phyloP scores from a whole-genome alignment of 2,329 filamentous ascomycete genomes.

The Lecanicillium sp. region DNA sequence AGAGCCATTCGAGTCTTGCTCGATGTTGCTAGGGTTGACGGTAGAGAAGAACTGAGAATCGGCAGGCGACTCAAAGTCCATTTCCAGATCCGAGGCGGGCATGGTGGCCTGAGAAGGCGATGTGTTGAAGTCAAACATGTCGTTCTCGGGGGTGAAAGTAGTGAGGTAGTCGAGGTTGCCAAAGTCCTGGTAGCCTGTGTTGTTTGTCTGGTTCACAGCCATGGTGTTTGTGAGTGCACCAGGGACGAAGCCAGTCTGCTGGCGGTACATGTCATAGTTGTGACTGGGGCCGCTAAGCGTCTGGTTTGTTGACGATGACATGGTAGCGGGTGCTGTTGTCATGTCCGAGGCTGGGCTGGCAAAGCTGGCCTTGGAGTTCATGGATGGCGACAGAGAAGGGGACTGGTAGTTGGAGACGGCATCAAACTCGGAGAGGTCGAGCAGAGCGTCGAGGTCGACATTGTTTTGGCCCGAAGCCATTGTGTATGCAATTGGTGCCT shows the following conservation, averaged over 20 bases:
- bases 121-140: slow-evolving; percentile 66
- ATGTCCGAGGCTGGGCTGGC: slow-evolving; percentile 42
- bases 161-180: slow-evolving; percentile 43
- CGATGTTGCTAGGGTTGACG: slow-evolving; percentile 67
- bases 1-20: slow-evolving; percentile 44
- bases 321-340: slow-evolving; percentile 43
- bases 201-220: slow-evolving; percentile 60
- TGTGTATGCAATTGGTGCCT: slow-evolving; percentile 11
- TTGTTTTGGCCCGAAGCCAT: slow-evolving; percentile 36
- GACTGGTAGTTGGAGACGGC: slow-evolving; percentile 47
- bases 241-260: slow-evolving; percentile 86
- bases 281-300: slow-evolving; percentile 77
- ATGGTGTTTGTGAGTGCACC: slow-evolving; percentile 75
- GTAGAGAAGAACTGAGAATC: slow-evolving; percentile 56
- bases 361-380: slow-evolving; percentile 45
- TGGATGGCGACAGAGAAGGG: slow-evolving; percentile 48
- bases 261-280: slow-evolving; percentile 90
- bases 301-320: slow-evolving; percentile 45
- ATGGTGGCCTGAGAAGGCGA: slow-evolving; percentile 51
- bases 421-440: slow-evolving; percentile 58
- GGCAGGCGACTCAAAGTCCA: slow-evolving; percentile 39
- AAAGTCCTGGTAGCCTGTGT: slow-evolving; percentile 44
- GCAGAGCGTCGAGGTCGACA: slow-evolving; percentile 47
- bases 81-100: slow-evolving; percentile 57
- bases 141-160: slow-evolving; percentile 51